Conservation (phyloP, 2,329 filamentous ascomycete species). For the Aspergillus sp. region DNA sequence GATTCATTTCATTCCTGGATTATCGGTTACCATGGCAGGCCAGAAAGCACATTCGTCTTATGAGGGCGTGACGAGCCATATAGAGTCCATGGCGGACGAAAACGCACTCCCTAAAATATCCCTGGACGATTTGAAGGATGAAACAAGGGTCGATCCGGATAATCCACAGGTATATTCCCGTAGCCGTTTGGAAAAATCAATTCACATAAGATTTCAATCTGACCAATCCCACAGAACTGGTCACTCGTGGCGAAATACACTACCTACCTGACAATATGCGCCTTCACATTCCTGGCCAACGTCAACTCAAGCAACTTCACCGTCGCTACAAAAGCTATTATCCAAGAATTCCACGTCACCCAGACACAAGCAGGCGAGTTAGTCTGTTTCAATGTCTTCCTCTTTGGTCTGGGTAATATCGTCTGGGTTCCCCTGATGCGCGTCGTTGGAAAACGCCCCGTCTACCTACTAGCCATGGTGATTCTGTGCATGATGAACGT, state of each 20-base stretch:
- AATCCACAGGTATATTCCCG: constrained; percentile 12
- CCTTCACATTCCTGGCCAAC: constrained; percentile 36
- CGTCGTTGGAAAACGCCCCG: constrained; percentile 30
- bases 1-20: no score
- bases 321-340: constrained; percentile 27
- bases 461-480: constrained; percentile 30
- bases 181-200: neutral
- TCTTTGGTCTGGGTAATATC: constrained; percentile 19
- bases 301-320: constrained; percentile 35
- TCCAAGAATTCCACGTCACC: constrained; percentile 21
- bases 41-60: no score
- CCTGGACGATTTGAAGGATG: neutral
- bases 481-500: constrained; percentile 27
- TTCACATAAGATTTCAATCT: neutral
- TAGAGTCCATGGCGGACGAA: neutral
- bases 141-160: constrained; percentile 5
- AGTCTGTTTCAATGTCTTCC: constrained; percentile 21
- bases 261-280: constrained; percentile 32
- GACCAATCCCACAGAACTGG: constrained; percentile 14
- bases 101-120: neutral
- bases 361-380: constrained; percentile 18
- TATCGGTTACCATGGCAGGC: no score
- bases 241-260: constrained; percentile 10
- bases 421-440: constrained; percentile 22
- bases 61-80: neutral